Evolutionary conservation across 495 filamentous ascomycete genomes (phyloP).

Genomic region (Aspergillus cavernicola): DNA sequence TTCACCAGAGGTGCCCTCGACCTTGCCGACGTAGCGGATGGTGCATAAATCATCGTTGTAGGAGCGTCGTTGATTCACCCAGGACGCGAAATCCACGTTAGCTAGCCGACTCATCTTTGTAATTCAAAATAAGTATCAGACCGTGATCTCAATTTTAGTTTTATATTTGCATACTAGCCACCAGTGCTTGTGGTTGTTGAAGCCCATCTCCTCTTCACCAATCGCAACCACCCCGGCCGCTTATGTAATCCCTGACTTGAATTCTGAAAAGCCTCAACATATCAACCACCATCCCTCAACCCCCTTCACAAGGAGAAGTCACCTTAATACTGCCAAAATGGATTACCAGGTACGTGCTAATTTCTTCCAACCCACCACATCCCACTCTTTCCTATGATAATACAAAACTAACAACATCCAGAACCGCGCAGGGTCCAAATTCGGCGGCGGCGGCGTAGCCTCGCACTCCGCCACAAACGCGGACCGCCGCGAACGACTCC

Average conservation of each 20-base stretch:
- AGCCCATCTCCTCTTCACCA: slow-evolving; percentile 11
- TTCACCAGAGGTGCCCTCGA: slow-evolving; percentile 69
- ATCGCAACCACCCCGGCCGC: slow-evolving; percentile 13
- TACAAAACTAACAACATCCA: slow-evolving; percentile 42
- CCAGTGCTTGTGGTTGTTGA: neutral
- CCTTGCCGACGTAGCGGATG: slow-evolving; percentile 73
- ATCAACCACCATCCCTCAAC: slow-evolving; percentile 8
- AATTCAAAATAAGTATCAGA: neutral
- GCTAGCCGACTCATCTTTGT: neutral
- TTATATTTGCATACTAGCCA: neutral
- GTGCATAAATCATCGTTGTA: slow-evolving; percentile 74
- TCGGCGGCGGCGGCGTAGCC: slow-evolving; percentile 95
- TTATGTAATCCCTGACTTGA: slow-evolving; percentile 27
- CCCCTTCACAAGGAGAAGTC: neutral
- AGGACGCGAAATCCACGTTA: slow-evolving; percentile 30
- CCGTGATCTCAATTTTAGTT: neutral
- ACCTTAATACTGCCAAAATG: slow-evolving; percentile 36
- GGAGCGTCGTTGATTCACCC: slow-evolving; percentile 69
- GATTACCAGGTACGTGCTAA: slow-evolving; percentile 52
- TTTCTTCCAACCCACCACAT: neutral
- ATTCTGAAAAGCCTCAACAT: slow-evolving; percentile 14
- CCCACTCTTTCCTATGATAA: neutral
- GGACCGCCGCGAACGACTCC: slow-evolving; percentile 92
- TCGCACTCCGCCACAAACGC: slow-evolving; percentile 91
- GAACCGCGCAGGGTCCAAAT: slow-evolving; percentile 96